Base-by-base conservation (phyloP, 2,329 filamentous ascomycete species). In the Clathrospora elynae region DNA sequence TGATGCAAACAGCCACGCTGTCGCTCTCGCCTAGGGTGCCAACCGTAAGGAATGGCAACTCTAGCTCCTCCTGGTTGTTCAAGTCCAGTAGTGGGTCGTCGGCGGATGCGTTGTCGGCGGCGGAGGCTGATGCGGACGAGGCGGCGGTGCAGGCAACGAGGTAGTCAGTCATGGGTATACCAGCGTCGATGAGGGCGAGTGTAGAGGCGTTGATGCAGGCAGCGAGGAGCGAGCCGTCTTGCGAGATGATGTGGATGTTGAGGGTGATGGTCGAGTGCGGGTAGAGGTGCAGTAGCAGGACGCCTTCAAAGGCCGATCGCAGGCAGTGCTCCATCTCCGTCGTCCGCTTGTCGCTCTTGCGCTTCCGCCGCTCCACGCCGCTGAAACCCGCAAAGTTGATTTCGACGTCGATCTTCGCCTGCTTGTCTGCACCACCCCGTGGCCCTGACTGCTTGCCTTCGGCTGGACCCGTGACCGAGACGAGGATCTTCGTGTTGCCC, bases 401-500 rank as follows among this genome's bases (percentile, higher is more conserved):
- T 62, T 88, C 88, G 14, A 96, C 90, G 16, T 83, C 81, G 9
- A 97, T 82, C 36, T 84, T 82, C 3, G 86, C 87, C 14, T 79
- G 80, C 14, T 67, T 71, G 34, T 71, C 74, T 39, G 70, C 73
- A 2, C 73, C 75, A 0, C 68, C 69, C 10, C 76, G 72, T 7
- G 75, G 72, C 43, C 79, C 71, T 19, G 72, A 66, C 46, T 75
- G 70, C 56, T 79, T 72, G 35, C 80, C 79, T 72, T 99, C 93
- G 24, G 82, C 83, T 0, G 93, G 93, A 0, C 93, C 93, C 2
- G 85, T 84, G 33, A 99, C 85, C 16, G 91, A 90, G 73, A 92
- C 96, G 73, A 97, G 88, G 58, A 99, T 86, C 68, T 96, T 93
- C 14, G 93, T 99, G 73, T 97, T 95, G 61, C 93, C 93, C 86